Percentiles rank a stretch among this genome's conserved stretches.
These are phyloP conservation scores for Galeopsis tetrahit DNA, from an alignment of 257 asterid genomes.

Conservation along the genomic window DNA sequence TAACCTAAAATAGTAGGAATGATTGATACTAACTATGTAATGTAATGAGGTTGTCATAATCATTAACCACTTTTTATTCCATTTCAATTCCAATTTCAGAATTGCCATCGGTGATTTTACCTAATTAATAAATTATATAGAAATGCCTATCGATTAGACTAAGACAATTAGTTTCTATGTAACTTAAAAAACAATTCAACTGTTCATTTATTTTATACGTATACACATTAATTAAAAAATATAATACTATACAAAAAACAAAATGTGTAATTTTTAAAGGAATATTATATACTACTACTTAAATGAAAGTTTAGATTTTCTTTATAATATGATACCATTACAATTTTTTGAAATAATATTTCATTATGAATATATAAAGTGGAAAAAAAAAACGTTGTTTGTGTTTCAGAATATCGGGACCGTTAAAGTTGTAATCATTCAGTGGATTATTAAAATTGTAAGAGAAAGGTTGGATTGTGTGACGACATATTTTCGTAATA, in stretches of 20 bases:
- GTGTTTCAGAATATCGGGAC: neutral
- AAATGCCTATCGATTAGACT: slow-evolving; percentile 12
- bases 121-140: slow-evolving; percentile 22
- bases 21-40: neutral
- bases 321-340: neutral
- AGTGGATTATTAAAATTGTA: neutral
- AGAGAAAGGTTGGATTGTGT: neutral
- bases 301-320: neutral
- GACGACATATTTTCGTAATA: neutral
- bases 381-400: neutral
- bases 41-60: slow-evolving; percentile 29
- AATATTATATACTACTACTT: neutral
- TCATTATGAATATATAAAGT: neutral
- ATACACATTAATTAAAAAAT: no score
- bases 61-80: slow-evolving; percentile 32
- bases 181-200: no score
- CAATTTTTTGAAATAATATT: neutral
- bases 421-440: neutral
- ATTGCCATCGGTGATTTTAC: slow-evolving; percentile 22
- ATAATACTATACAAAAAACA: no score
- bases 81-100: slow-evolving; percentile 25
- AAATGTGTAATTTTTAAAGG: no score
- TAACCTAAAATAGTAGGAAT: slow-evolving; percentile 20
- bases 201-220: no score
- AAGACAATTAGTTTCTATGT: slow-evolving; percentile 2